Evolutionary conservation across 2,329 filamentous ascomycete genomes (phyloP).

Genomic region (Aspergillus sp.): DNA sequence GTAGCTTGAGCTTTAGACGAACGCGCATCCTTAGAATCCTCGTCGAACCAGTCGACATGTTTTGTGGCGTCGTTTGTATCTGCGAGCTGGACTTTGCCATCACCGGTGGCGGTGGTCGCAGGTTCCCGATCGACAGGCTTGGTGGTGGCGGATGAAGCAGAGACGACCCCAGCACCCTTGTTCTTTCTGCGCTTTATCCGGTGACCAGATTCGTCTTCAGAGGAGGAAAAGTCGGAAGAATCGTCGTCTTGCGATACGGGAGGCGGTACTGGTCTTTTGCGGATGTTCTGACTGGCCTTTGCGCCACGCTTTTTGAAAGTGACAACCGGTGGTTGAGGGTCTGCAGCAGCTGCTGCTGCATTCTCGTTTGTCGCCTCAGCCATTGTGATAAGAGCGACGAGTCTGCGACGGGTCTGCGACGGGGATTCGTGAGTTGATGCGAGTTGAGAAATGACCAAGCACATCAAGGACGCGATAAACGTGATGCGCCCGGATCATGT

Average conservation of each 20-base stretch:
- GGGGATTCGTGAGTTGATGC: neutral
- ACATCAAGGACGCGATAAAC: neutral
- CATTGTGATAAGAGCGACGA: constrained; percentile 21
- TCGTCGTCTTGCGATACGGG: constrained; percentile 58
- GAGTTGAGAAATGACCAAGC: neutral
- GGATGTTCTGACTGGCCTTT: constrained; percentile 74
- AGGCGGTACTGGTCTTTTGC: constrained; percentile 78
- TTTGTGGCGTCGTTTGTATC: constrained; percentile 86
- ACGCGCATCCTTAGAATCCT: constrained; percentile 47
- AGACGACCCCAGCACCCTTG: constrained; percentile 60
- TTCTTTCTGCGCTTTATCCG: constrained; percentile 78
- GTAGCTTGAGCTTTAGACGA: constrained; percentile 41
- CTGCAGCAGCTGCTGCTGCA: neutral
- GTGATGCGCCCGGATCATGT: neutral
- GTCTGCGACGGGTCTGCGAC: neutral
- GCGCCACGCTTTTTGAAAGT: constrained; percentile 81
- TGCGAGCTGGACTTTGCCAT: constrained; percentile 56
- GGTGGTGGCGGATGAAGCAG: constrained; percentile 56
- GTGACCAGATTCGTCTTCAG: constrained; percentile 74
- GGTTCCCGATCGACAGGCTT: constrained; percentile 1
- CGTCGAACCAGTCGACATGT: constrained; percentile 84
- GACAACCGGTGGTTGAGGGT: constrained; percentile 25
- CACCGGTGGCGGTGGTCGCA: constrained; percentile 43
- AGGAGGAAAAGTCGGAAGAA: constrained; percentile 68
- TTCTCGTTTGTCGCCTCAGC: constrained; percentile 26